Evolutionary conservation across 139 green algal species (phyloP), one percentile per base, ranked within the genome.

Genomic region (Tetradesmus obliquus): DNA sequence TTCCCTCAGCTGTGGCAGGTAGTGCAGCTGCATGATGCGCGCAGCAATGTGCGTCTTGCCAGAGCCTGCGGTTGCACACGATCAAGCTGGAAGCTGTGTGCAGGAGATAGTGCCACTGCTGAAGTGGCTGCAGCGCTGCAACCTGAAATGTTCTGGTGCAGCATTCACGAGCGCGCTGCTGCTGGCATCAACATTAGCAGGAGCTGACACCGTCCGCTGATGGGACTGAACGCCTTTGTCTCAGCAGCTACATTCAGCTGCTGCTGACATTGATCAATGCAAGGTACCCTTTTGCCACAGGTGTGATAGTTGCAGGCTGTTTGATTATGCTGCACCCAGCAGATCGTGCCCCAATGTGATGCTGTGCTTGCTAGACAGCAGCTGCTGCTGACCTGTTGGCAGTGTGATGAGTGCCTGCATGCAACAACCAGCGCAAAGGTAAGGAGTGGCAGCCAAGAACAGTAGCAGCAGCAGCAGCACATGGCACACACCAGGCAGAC

Each of bases 21-120:
- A 84, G 79, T 55, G 32, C 45, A 84, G 45, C 45, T 84, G 79
- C 45, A 84, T 84, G 45, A 84, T 55, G 32, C 45, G 10, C 12
- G 87, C 87, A 84, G 87, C 87, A 76, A 91, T 91, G 22, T 82
- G 72, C 12, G 87, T 91, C 87, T 91, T 91, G 87, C 87, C 87
- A 85, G 87, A 84, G 10, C 87, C 87, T 91, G 87, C 19, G 13
- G 69, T 10, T 76, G 19, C 7, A 51, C 82, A 88, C 19, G n/a
- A 15, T 53, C 58, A 89, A 55, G 32, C 32, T 45, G 32, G 32
- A 45, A 45, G 32, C 32, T 45, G 32, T 45, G 32, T 45, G 32
- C 32, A 45, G 32, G 32, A 45, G 32, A 45, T 45, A 45, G 32
- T 45, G 32, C 15, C 9, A 55, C 10, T 24, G 20, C 20, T 60